Evolutionary conservation across 73 alveolate genomes (phyloP), one percentile per base, ranked within the genome.

Genomic region (Breviolum minutum): DNA sequence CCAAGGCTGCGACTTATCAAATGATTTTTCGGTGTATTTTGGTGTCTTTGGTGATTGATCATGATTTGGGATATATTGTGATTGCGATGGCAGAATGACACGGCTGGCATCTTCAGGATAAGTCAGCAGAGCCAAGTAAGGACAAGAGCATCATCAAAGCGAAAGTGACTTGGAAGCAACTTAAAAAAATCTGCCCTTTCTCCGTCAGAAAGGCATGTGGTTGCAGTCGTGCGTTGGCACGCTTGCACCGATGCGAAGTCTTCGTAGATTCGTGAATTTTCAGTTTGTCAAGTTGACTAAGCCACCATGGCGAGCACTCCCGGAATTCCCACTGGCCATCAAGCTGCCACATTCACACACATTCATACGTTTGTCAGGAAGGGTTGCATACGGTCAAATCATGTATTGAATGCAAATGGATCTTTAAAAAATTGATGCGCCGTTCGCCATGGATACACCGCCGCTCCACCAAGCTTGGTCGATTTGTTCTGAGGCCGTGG

Each of bases 141-240:
- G 88, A 80, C 88, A 80, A 80, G 68, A 48, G 88, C 88, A 29
- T 80, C 69, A 66, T 66, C 88, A 80, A 80, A 80, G 88, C 88
- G 68, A 80, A 80, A 66, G 88, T 40, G 54, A 40, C 54, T 40
- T 40, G 54, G 54, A 40, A 40, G 54, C 54, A 0, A 40, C 54
- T 40, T 40, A 3, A 40, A 40, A 40, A 40, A 0, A 40, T 0
- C 54, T 40, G 54, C 3, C 5, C 54, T 2, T 40, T 40, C 54
- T 40, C 54, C 0, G 54, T 40, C 54, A 40, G 54, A 40, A 40
- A 40, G 54, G 54, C 54, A 40, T 40, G 54, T 2, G 54, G 54
- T 40, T 40, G 54, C 54, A 40, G 54, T 40, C 54, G 5, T 40
- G 54, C 54, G 54, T 40, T 40, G 54, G 54, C 3, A 40, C 3